phyloP scores from a whole-genome alignment of 805 yeast species.

The Grigorovia yakushimaensis region DNA sequence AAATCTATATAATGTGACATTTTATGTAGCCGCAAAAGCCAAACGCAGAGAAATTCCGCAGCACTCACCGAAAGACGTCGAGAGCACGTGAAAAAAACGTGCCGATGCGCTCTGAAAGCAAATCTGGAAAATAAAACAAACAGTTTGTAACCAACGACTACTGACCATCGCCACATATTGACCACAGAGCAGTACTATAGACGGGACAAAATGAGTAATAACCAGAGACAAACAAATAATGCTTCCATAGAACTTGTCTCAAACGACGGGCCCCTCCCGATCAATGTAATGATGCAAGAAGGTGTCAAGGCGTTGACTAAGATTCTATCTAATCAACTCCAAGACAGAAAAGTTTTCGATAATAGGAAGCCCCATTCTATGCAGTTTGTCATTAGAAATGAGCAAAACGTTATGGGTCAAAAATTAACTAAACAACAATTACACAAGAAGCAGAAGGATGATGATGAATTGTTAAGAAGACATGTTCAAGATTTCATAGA shows the following conservation, averaged over 20 bases:
- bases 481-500: constrained; percentile 7
- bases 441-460: constrained; percentile 1
- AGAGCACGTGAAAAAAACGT: too few species aligned
- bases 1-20: too few species aligned
- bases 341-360: constrained; percentile 16
- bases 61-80: not conserved
- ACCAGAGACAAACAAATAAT: constrained; percentile 1
- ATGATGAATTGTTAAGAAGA: not conserved
- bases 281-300: constrained; percentile 28
- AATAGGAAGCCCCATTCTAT: constrained; percentile 11
- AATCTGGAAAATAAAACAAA: not conserved
- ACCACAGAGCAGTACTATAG: not conserved
- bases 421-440: not conserved
- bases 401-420: not conserved
- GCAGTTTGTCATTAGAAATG: constrained; percentile 18
- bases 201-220: not conserved
- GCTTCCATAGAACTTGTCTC: constrained; percentile 20
- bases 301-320: constrained; percentile 27
- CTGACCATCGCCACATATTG: not conserved
- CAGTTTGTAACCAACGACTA: not conserved
- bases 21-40: not conserved
- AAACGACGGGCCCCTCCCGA: constrained; percentile 23
- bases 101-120: not conserved
- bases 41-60: not conserved
- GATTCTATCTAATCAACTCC: constrained; percentile 21